Percentiles rank a stretch among this genome's conserved stretches.
Conservation (phyloP, 768 basidiomycete genomes). For the Cyclocybe cylindracea region DNA sequence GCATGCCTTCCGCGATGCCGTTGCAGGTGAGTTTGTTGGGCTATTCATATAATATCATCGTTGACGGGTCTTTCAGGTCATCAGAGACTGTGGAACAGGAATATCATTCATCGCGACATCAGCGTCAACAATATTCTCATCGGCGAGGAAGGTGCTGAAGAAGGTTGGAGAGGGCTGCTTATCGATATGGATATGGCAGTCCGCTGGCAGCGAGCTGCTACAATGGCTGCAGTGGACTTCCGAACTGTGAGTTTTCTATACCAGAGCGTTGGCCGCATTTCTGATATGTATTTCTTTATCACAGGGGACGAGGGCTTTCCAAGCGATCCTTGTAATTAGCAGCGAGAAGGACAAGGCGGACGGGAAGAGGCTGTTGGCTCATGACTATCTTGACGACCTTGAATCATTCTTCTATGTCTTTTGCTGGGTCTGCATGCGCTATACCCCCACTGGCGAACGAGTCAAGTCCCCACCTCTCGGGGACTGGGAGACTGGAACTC, state of each 20-base stretch:
- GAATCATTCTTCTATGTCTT: slow-evolving; percentile 6
- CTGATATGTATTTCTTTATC: background rate
- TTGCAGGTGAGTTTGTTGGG: slow-evolving; percentile 12
- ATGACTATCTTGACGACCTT: slow-evolving; percentile 5
- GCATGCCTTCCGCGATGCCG: slow-evolving; percentile 14
- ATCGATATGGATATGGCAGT: slow-evolving; percentile 18
- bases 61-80: slow-evolving; percentile 12
- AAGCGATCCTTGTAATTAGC: slow-evolving; percentile 7
- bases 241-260: slow-evolving; percentile 1
- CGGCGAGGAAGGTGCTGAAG: background rate
- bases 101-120: slow-evolving; percentile 27
- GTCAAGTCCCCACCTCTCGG: too few relatives aligned
- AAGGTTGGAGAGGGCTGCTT: background rate
- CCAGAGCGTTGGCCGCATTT: background rate
- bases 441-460: background rate
- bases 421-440: slow-evolving; percentile 1
- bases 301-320: slow-evolving; percentile 13
- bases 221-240: background rate
- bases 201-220: background rate
- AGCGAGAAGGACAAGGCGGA: background rate
- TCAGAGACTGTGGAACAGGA: slow-evolving; percentile 9
- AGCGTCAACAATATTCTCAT: slow-evolving; percentile 25
- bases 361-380: background rate
- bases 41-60: background rate
- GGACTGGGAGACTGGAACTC: too few relatives aligned